A percentile compares a stretch with the other conserved stretches of the same genome.
Evolutionary conservation across 352 stramenopile genomes (phyloP).

Genomic region (Pythium apleroticum): DNA sequence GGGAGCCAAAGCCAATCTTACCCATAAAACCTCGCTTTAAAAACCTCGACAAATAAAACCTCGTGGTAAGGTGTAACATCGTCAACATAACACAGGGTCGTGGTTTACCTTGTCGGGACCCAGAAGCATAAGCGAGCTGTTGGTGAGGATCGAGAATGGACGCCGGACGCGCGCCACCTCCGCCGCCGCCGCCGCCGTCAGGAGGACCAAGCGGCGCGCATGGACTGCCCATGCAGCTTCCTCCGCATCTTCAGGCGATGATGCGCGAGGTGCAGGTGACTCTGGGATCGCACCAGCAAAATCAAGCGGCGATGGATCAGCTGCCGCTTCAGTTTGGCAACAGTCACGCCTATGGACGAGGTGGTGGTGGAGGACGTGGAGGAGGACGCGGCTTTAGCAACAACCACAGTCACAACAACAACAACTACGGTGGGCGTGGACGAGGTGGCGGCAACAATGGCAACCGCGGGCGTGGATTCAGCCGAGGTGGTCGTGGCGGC

Average conservation of each 20-base stretch:
- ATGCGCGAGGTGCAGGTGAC: conserved; percentile 46
- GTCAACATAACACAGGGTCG: neutral
- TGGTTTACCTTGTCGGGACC: conserved; percentile 7
- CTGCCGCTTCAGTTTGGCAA: conserved; percentile 22
- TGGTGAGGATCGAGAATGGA: conserved; percentile 7
- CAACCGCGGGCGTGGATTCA: conserved; percentile 18
- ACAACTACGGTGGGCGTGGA: conserved; percentile 11
- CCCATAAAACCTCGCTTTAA: conserved; percentile 7
- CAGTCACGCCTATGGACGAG: neutral
- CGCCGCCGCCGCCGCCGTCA: conserved; percentile 20
- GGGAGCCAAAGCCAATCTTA: conserved; percentile 18
- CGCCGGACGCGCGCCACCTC: conserved; percentile 8
- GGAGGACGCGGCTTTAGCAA: conserved; percentile 14
- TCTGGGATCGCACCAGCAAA: neutral
- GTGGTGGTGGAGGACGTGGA: conserved; percentile 15
- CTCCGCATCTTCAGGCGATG: conserved; percentile 51
- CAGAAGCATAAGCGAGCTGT: neutral
- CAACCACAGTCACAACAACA: neutral
- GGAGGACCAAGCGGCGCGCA: neutral
- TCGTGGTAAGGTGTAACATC: neutral
- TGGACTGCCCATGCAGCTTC: conserved; percentile 25
- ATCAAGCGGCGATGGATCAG: conserved; percentile 9
- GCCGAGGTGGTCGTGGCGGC: conserved; percentile 22
- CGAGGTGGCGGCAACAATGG: conserved; percentile 15
- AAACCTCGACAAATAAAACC: neutral